Conservation (phyloP, 805 yeast genomes). For the Metschnikowia henanensis region DNA sequence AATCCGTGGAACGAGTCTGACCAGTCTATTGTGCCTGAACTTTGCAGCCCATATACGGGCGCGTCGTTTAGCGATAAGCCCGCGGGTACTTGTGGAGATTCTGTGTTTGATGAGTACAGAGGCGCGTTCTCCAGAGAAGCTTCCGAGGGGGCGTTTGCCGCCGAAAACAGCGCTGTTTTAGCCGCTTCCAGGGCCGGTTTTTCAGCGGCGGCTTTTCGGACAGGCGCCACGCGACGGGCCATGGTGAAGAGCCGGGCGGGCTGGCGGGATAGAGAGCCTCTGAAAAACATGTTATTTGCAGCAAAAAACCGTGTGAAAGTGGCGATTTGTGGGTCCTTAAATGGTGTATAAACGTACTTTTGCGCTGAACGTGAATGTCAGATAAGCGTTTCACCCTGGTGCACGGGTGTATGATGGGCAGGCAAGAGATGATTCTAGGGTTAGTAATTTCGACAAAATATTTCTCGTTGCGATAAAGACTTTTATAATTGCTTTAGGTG, state of each 20-base stretch:
- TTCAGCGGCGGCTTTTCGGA: conserved; percentile 7
- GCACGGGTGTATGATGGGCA: background rate
- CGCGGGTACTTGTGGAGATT: conserved; percentile 1
- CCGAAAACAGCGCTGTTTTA: background rate
- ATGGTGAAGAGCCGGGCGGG: conserved; percentile 14
- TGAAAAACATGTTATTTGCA: conserved; percentile 3
- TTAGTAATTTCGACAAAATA: background rate
- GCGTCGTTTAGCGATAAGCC: conserved; percentile 23
- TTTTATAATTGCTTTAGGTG: too few relatives aligned
- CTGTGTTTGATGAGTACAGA: background rate
- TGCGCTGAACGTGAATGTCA: too few relatives aligned
- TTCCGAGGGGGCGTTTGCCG: background rate
- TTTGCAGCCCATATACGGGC: conserved; percentile 20
- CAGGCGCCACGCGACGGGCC: conserved; percentile 18
- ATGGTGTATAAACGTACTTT: background rate
- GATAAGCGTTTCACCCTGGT: background rate
- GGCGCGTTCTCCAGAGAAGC: background rate
- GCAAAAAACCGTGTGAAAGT: background rate
- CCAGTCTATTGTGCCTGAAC: conserved; percentile 60
- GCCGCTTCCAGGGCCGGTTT: background rate
- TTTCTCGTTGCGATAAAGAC: too few relatives aligned
- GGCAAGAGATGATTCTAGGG: background rate
- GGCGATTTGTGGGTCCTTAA: background rate
- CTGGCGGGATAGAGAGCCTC: conserved; percentile 2
- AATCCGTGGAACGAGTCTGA: conserved; percentile 83